Evolutionary conservation across 2,329 filamentous ascomycete genomes (phyloP).

Genomic region (Alternaria hordeiaustralica): DNA sequence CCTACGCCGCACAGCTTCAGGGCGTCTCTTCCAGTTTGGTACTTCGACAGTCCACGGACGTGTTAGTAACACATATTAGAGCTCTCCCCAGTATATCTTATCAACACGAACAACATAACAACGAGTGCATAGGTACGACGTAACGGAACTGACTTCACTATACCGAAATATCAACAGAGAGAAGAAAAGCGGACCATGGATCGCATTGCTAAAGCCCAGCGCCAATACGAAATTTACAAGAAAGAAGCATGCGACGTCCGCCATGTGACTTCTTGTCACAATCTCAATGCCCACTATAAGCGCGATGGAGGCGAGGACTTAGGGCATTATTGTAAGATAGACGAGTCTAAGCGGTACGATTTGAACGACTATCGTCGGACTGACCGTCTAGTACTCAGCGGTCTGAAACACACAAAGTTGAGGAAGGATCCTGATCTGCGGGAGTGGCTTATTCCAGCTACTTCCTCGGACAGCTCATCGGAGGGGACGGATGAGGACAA

Average conservation of each 20-base stretch:
- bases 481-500: background rate
- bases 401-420: background rate
- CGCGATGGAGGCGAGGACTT: background rate
- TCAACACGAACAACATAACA: background rate
- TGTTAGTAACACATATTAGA: background rate
- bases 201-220: background rate
- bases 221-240: background rate
- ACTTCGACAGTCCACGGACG: background rate
- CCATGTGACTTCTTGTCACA: background rate
- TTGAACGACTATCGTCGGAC: background rate
- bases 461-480: background rate
- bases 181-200: background rate
- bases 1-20: slow-evolving; percentile 15
- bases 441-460: background rate
- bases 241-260: background rate
- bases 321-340: background rate
- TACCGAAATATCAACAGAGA: background rate
- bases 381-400: background rate
- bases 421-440: background rate
- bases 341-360: background rate
- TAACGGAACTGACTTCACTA: no score
- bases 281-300: background rate
- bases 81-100: background rate
- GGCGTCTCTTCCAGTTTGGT: background rate
- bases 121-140: background rate